Evolutionary conservation across 2,329 filamentous ascomycete species (phyloP).

Genomic region (Ceratocystis colombiana): DNA sequence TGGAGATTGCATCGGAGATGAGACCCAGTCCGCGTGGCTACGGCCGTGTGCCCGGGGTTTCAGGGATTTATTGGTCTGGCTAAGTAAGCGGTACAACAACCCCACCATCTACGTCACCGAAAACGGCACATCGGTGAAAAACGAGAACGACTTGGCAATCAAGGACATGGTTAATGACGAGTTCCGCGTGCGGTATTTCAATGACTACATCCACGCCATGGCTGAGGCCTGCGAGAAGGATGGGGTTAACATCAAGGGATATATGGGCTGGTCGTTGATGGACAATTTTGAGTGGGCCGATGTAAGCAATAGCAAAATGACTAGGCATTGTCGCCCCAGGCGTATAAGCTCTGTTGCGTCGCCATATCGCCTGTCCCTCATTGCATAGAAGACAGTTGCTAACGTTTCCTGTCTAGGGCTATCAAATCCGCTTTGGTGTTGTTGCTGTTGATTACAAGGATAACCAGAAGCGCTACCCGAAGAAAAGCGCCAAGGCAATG

Average conservation of each 20-base stretch:
- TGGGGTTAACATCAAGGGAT: constrained; percentile 67
- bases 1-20: constrained; percentile 64
- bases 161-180: constrained; percentile 69
- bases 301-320: constrained; percentile 22
- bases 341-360: too few relatives aligned
- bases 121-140: constrained; percentile 76
- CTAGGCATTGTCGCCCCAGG: too few relatives aligned
- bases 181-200: constrained; percentile 71
- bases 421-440: constrained; percentile 75
- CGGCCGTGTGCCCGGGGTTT: constrained; percentile 66
- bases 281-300: constrained; percentile 94
- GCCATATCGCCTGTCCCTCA: too few relatives aligned
- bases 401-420: constrained; percentile 71
- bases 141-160: constrained; percentile 63
- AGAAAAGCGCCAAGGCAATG: constrained; percentile 70
- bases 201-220: constrained; percentile 66
- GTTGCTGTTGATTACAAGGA: constrained; percentile 74
- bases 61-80: constrained; percentile 64
- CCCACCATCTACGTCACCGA: constrained; percentile 82
- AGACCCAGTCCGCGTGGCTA: constrained; percentile 76
- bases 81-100: constrained; percentile 63
- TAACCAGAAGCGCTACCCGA: constrained; percentile 67
- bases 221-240: constrained; percentile 60
- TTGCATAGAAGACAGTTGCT: constrained; percentile 51
- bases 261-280: constrained; percentile 80